Evolutionary conservation across 371 early-diverging fungal species (phyloP), one percentile per base, ranked within the genome.

Genomic region (Rhizopus delemar): DNA sequence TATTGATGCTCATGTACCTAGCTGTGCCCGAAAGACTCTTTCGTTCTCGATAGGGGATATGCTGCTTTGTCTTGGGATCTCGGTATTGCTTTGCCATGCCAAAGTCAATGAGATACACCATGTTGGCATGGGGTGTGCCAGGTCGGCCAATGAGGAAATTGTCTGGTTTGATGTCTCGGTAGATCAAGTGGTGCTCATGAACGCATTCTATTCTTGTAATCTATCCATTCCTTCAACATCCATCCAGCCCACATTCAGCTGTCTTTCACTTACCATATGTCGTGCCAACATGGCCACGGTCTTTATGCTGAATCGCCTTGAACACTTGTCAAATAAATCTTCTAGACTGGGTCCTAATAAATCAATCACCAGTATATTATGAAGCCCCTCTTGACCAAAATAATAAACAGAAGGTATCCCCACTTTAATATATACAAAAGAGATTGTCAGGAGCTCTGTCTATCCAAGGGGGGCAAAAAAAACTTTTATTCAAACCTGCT

Each of bases 91-190:
- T 99, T 34, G 96, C 94, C 92, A 99, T 94, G 52, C 99, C 99
- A 76, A 96, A 95, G 75, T 99, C 99, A 46, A 99, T 85, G 68
- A 94, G 89, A 69, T 88, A 89, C 22, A 91, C 79, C 43, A 77
- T 73, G 58, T 85, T 83, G 22, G 84, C 82, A 49, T 80, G 65
- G 29, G 86, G 82, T 16, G 84, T 83, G 53, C 82, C 73, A 4
- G 91, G 87, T 13, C 90, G 78, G 32, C 96, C 97, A 61, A 96
- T 87, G 51, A 98, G 80, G 72, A 99, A 99, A 82, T 99, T 99
- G 74, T 98, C 99, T 29, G 99, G 99, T 73, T 99, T 99, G 63
- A 99, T 97, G 73, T 99, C 99, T 61, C 99, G 86, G 75, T 99
- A 99, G 48, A 99, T 91, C 49, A 95, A 79, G 70, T 94, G 91